A percentile compares a stretch with the other conserved stretches of the same genome.
Conservation (phyloP, 2,329 filamentous ascomycete species). For the Colletotrichum sp. region DNA sequence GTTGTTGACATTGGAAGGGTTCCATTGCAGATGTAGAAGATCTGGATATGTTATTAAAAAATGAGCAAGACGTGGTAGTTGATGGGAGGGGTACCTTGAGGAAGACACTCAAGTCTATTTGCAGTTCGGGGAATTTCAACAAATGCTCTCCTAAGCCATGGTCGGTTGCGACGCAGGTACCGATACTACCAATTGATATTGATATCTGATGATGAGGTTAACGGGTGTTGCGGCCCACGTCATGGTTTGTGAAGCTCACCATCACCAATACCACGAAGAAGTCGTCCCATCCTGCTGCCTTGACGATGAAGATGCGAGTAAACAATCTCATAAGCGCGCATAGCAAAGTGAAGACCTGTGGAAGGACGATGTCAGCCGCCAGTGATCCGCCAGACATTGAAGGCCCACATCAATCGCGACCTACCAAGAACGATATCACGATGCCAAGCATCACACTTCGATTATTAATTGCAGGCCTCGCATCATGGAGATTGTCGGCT, state of each 20-base stretch:
- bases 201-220: background rate
- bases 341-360: background rate
- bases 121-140: background rate
- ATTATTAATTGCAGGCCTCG: slow-evolving; percentile 16
- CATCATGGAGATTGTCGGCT: slow-evolving; percentile 20
- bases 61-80: accelerated
- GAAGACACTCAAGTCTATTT: background rate
- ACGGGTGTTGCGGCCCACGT: background rate
- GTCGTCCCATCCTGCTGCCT: slow-evolving; percentile 22
- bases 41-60: background rate
- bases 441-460: slow-evolving; percentile 13
- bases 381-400: background rate
- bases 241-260: background rate
- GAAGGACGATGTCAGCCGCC: background rate
- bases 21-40: slow-evolving; percentile 23
- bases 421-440: slow-evolving; percentile 20
- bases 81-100: background rate
- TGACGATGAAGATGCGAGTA: slow-evolving; percentile 14
- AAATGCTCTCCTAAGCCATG: slow-evolving; percentile 5
- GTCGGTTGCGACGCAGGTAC: background rate
- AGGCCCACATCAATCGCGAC: background rate
- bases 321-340: slow-evolving; percentile 15
- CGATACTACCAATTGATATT: background rate
- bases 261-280: slow-evolving; percentile 19
- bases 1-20: slow-evolving; percentile 21